A percentile compares a stretch with the other conserved stretches of the same genome.
These are phyloP conservation scores for Chlamydomonas eustigma DNA, from an alignment of 139 green algal genomes.

Conservation along the genomic window DNA sequence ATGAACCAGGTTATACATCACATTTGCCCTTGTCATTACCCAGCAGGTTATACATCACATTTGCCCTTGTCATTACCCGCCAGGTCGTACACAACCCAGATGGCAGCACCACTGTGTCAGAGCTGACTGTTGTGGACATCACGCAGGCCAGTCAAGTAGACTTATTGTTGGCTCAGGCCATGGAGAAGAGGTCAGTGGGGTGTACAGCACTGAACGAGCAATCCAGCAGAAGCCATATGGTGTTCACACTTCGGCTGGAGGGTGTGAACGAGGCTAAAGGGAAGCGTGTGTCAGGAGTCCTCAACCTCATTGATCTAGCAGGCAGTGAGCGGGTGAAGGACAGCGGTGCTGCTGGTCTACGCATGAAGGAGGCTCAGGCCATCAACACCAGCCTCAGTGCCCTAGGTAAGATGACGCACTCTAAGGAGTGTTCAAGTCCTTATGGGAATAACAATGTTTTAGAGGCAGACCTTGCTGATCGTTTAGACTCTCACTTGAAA, in stretches of 20 bases:
- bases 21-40: no score
- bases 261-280: constrained; percentile 54
- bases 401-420: constrained; percentile 44
- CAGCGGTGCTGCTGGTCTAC: constrained; percentile 68
- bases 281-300: constrained; percentile 32
- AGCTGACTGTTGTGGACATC: constrained; percentile 65
- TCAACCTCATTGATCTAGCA: constrained; percentile 85
- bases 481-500: no score
- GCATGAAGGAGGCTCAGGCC: constrained; percentile 86
- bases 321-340: constrained; percentile 83
- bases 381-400: constrained; percentile 90
- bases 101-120: constrained; percentile 55
- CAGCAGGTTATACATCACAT: no score
- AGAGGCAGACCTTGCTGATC: no score
- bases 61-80: no score
- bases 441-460: no score
- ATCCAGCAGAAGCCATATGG: constrained; percentile 74
- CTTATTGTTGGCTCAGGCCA: constrained; percentile 46
- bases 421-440: no score
- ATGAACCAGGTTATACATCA: no score
- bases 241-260: constrained; percentile 84
- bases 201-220: constrained; percentile 91
- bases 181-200: constrained; percentile 65
- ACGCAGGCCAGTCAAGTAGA: not conserved
- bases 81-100: constrained; percentile 64